Evolutionary conservation across 257 asterid genomes (phyloP), one percentile per base, ranked within the genome.

Genomic region (Verbascum thapsus): DNA sequence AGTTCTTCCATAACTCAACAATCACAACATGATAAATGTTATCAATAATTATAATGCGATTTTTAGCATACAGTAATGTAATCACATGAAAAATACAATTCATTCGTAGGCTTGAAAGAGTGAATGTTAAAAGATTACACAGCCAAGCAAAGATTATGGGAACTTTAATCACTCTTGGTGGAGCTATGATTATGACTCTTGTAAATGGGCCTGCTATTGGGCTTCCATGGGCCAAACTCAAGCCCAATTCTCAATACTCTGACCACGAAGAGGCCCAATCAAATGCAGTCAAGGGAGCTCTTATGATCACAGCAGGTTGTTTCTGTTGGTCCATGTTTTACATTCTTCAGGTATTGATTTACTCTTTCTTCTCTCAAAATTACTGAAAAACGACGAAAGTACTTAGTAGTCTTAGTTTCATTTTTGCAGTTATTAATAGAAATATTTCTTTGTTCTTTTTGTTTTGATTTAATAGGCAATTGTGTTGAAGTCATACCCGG

Each of bases 151-250:
- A 90, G 66, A 72, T 83, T 7, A 6, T 73, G n/a, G 96, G 97
- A n/a, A n/a, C n/a, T n/a, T n/a, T n/a, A n/a, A n/a, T n/a, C 2
- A 83, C 87, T 0, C 66, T 83, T 15, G 80, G 88, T 32, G 97
- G 97, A 15, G 97, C 97, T 3, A 87, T 85, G 95, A 65, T 87
- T 12, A 83, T 90, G 91, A 87, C 88, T 22, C 63, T 90, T 39
- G 76, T 87, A 3, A 61, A 42, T 18, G 95, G 97, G 10, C 83
- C 83, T 1, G 35, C 53, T 30, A 61, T 90, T 49, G 64, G 59
- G 16, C 51, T 90, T 41, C 91, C 97, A 0, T 87, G 95, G 97
- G 79, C 80, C 34, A 78, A 72, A 58, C 45, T 53, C 67, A 55
- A 63, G 0, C 15, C 63, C 64, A 50, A 64, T 20, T 11, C 56